Evolutionary conservation across 169 alveolate genomes (phyloP), one percentile per base, ranked within the genome.

Genomic region (Cryptosporidium parvum): DNA sequence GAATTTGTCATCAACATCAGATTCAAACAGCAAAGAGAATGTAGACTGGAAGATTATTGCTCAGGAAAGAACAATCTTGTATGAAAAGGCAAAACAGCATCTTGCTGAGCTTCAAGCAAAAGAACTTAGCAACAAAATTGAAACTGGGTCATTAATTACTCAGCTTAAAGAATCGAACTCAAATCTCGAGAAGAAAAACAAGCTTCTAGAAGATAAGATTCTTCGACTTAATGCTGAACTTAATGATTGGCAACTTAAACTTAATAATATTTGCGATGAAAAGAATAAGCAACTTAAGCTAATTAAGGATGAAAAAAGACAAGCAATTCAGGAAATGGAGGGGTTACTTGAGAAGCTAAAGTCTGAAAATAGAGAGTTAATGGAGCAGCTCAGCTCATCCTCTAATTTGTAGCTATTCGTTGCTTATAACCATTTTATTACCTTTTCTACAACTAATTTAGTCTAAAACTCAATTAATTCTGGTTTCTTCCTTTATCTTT

Each of bases 21-120:
- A 56, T n/a, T n/a, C 35, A 9, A 56, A 56, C 16, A 8, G 45
- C 51, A 37, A 73, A 23, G 56, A 58, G 1, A n/a, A 23, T 18
- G 51, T 62, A 26, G 75, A 80, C 42, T 80, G 89, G 89, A 80
- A 65, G 18, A 21, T 29, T 16, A 21, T 80, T 21, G 89, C 89
- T 31, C 70, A 80, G 58, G 89, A 80, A 53, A 80, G 68, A 16
- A 44, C 42, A 33, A 1, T 18, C 1, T 37, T 80, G 16, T 80
- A 80, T 48, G 89, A 80, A n/a, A 80, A 80, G 35, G 89, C 89
- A 9, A 80, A 80, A 16, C 75, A 80, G 21, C 89, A 80, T 48
- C 56, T 80, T 12, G 35, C 89, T 26, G 89, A 80, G 59, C 23
- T 80, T 14, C 72, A 80, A 18, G 35, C 73, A n/a, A 80, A 37